Evolutionary conservation across 2,329 filamentous ascomycete genomes (phyloP).

Genomic region (Orbilia quercus): DNA sequence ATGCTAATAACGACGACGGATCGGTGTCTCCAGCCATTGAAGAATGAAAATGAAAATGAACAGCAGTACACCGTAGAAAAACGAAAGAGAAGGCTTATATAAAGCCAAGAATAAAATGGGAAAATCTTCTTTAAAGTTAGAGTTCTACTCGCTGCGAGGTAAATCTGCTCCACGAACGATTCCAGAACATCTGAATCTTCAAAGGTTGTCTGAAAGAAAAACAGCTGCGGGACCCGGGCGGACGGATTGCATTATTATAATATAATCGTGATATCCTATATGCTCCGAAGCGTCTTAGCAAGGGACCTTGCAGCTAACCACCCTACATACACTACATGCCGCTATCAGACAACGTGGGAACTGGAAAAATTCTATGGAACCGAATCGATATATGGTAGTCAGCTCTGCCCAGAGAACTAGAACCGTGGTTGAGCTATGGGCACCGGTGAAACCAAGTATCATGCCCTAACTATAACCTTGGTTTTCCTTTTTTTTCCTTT

Average conservation of each 20-base stretch:
- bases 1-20: slow-evolving; percentile 34
- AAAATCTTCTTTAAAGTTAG: no score
- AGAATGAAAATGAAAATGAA: neutral
- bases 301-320: slow-evolving; percentile 30
- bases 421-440: slow-evolving; percentile 26
- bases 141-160: no score
- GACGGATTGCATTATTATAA: slow-evolving; percentile 28
- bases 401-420: no score
- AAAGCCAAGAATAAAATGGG: no score
- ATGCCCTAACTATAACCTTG: slow-evolving; percentile 17
- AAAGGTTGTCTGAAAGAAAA: neutral
- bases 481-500: slow-evolving; percentile 19
- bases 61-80: no score
- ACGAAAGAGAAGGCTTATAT: no score
- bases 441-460: slow-evolving; percentile 12
- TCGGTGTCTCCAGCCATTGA: slow-evolving; percentile 31
- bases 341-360: slow-evolving; percentile 27
- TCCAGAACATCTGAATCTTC: neutral
- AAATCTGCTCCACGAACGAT: no score
- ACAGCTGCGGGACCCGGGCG: neutral
- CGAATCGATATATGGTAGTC: slow-evolving; percentile 11
- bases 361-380: slow-evolving; percentile 17
- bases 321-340: no score
- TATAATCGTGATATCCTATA: slow-evolving; percentile 12
- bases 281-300: neutral